Evolutionary conservation across 768 basidiomycete genomes (phyloP), one percentile per base, ranked within the genome.

Genomic region (Tricholoma matsutake): DNA sequence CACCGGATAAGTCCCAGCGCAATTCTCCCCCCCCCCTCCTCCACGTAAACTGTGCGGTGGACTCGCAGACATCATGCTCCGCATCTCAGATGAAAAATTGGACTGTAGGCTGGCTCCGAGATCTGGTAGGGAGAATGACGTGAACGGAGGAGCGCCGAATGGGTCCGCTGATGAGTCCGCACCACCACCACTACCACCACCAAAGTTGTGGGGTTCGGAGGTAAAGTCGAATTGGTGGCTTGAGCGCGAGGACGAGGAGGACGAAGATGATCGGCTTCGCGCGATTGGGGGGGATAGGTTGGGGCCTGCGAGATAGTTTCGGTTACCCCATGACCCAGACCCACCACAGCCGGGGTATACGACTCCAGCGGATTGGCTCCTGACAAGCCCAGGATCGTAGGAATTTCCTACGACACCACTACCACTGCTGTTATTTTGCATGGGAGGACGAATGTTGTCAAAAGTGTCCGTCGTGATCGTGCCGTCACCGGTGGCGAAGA

Each of bases 211-310:
- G 54, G 1, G 20, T 49, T n/a, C 49, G 57, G 18, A 49, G 31
- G 47, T 11, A n/a, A 53, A 32, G 13, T 58, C 18, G 22, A 25
- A 49, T 13, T 28, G 56, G 29, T 67, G 66, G 64, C 72, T 74
- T 9, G 75, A 74, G 54, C 73, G 71, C 0, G 77, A 76, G 1
- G 71, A 72, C 0, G 70, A 66, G 1, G 68, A 66, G 0, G 68
- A 68, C n/a, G 67, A 69, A 6, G 51, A 53, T n/a, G 51, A 53
- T n/a, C 67, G 64, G 47, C 68, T 69, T n/a, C 68, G 61, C 9
- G 68, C 57, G 1, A 62, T 29, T 4, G 60, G 65, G 11, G 60
- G 25, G 14, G 59, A 13, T 9, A 62, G 41, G 2, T 62, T 65
- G 16, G 58, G 41, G 11, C 59, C 25, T 2, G 34, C 31, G 2